Evolutionary conservation across 2,329 filamentous ascomycete species (phyloP).

Genomic region (Colletotrichum chrysophilum): DNA sequence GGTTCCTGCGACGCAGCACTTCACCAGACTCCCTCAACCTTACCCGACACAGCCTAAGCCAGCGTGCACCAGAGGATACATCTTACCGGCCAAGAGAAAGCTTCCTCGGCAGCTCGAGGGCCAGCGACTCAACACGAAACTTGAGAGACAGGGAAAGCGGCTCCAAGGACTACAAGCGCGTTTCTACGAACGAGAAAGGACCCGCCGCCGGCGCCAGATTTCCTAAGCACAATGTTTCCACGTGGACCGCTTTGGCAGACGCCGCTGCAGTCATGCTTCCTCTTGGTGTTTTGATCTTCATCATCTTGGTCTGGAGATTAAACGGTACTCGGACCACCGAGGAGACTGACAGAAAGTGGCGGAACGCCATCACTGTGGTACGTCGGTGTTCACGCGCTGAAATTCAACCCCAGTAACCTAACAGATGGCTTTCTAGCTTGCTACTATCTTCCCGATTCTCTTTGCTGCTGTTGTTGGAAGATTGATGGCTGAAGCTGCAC

Average conservation of each 20-base stretch:
- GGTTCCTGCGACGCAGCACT: background rate
- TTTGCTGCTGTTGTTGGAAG: constrained; percentile 33
- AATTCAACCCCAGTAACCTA: background rate
- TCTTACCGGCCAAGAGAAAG: background rate
- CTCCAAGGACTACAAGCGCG: background rate
- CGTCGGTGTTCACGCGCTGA: background rate
- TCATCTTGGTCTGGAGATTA: background rate
- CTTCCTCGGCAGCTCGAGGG: background rate
- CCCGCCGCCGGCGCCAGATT: background rate
- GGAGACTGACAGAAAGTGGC: background rate
- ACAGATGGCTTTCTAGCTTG: background rate
- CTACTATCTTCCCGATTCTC: constrained; percentile 32
- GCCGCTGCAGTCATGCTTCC: background rate
- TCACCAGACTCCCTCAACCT: background rate
- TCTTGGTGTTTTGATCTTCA: background rate
- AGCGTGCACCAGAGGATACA: background rate
- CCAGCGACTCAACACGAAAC: background rate
- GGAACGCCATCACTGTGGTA: background rate
- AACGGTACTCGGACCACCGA: background rate
- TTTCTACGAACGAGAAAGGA: background rate
- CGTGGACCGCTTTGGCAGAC: background rate
- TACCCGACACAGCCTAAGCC: background rate
- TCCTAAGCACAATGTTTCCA: background rate
- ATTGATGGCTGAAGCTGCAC: constrained; percentile 27
- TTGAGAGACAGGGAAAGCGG: background rate